Percentiles rank a stretch among this genome's conserved stretches.
Conservation (phyloP, 1,284 basidiomycete genomes). For the Prillingera fragicola region DNA sequence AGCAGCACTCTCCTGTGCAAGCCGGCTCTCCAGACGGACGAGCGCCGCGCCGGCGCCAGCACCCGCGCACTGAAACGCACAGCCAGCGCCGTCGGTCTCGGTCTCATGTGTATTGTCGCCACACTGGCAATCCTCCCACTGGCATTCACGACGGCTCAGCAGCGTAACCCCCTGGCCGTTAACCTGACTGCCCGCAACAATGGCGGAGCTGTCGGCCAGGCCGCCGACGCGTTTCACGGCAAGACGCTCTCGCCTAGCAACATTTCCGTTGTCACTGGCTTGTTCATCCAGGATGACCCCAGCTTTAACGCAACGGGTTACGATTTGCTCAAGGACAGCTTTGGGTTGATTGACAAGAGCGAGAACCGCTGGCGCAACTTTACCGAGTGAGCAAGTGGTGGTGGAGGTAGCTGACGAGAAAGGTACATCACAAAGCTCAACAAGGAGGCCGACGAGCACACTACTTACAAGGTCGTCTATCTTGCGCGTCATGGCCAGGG, state of each 20-base stretch:
- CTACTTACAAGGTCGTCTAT: slow-evolving; percentile 43
- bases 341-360: slow-evolving; percentile 38
- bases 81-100: no score
- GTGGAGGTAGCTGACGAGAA: neutral
- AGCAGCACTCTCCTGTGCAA: no score
- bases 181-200: no score
- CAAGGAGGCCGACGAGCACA: slow-evolving; percentile 21
- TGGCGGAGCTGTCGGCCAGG: no score
- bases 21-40: no score
- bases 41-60: no score
- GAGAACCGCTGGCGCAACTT: slow-evolving; percentile 22
- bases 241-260: slow-evolving; percentile 22
- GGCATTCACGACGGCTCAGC: no score
- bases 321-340: slow-evolving; percentile 28
- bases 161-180: no score
- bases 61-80: no score
- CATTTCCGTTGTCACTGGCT: slow-evolving; percentile 23
- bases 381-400: no score
- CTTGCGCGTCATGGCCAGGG: slow-evolving; percentile 47
- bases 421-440: slow-evolving; percentile 30
- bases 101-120: no score
- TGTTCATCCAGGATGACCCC: slow-evolving; percentile 19
- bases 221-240: slow-evolving; percentile 5
- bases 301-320: slow-evolving; percentile 21
- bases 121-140: no score